Evolutionary conservation across 2,329 filamentous ascomycete genomes (phyloP).

Genomic region (Rhynchosporium graminicola): DNA sequence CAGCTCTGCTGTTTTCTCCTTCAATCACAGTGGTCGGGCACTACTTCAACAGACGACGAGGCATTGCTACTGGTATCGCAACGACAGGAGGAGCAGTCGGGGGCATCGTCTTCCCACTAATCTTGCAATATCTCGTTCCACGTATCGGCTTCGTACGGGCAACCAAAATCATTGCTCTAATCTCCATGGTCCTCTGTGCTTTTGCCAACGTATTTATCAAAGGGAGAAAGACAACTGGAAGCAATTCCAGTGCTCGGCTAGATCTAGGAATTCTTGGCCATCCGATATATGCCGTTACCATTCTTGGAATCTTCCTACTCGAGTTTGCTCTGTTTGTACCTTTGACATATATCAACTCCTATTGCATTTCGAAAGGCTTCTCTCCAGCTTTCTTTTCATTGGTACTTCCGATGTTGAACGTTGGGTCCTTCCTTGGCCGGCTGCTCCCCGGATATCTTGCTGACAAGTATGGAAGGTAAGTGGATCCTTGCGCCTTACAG

Average conservation of each 20-base stretch:
- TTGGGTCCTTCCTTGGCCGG: conserved; percentile 7
- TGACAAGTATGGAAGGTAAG: conserved; percentile 11
- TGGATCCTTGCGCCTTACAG: neutral
- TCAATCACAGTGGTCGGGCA: conserved; percentile 7
- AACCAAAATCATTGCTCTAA: conserved; percentile 10
- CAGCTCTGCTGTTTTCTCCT: conserved; percentile 9
- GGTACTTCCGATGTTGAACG: conserved; percentile 4
- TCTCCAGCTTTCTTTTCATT: neutral
- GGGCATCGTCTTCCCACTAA: conserved; percentile 5
- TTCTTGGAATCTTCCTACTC: conserved; percentile 2
- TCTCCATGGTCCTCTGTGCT: conserved; percentile 2
- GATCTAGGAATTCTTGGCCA: conserved; percentile 7
- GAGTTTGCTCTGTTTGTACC: conserved; percentile 13
- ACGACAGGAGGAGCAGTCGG: conserved; percentile 9
- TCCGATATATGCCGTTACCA: conserved; percentile 3
- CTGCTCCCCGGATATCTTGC: conserved; percentile 10
- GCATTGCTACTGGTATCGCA: conserved; percentile 9
- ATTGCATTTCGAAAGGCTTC: conserved; percentile 5
- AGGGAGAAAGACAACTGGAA: neutral
- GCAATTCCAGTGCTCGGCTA: neutral
- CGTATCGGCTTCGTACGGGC: conserved; percentile 11
- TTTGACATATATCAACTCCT: conserved; percentile 4
- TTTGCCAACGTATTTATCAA: conserved; percentile 3
- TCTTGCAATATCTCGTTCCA: neutral
- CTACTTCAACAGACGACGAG: conserved; percentile 5